These are phyloP conservation scores for Dendrobium huoshanense DNA, from an alignment of 106 monocot species.

Conservation along the genomic window DNA sequence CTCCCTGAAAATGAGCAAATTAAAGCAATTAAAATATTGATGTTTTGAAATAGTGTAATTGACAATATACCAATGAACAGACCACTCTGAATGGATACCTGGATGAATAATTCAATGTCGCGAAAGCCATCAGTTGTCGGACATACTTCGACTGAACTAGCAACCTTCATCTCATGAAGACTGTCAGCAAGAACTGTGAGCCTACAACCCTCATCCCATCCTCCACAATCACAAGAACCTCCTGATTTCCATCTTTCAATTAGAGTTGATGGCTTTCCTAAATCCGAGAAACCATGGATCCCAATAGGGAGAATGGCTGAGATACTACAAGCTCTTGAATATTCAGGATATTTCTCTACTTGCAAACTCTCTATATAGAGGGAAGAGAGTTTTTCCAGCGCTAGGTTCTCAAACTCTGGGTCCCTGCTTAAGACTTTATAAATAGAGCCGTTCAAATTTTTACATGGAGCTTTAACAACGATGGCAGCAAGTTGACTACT, in stretches of 20 bases:
- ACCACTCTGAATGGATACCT: constrained; percentile 20
- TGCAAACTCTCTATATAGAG: not conserved
- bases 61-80: not conserved
- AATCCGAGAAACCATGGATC: constrained; percentile 41
- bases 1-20: constrained; percentile 24
- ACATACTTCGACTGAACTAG: constrained; percentile 1
- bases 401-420: no score
- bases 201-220: constrained; percentile 70
- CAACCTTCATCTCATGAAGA: constrained; percentile 7
- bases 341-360: not conserved
- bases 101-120: constrained; percentile 26
- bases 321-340: not conserved
- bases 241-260: constrained; percentile 68
- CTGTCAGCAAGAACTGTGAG: constrained; percentile 34
- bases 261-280: constrained; percentile 41
- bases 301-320: constrained; percentile 36
- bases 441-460: not conserved
- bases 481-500: constrained; percentile 37
- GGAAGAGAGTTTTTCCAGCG: no score
- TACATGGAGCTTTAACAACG: constrained; percentile 16
- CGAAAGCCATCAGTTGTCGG: constrained; percentile 6
- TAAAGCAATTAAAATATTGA: not conserved
- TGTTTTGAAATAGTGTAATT: not conserved
- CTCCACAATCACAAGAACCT: constrained; percentile 66
- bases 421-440: not conserved